Base-by-base conservation (phyloP, 306 rosid species). In the Rubus parviflorus region DNA sequence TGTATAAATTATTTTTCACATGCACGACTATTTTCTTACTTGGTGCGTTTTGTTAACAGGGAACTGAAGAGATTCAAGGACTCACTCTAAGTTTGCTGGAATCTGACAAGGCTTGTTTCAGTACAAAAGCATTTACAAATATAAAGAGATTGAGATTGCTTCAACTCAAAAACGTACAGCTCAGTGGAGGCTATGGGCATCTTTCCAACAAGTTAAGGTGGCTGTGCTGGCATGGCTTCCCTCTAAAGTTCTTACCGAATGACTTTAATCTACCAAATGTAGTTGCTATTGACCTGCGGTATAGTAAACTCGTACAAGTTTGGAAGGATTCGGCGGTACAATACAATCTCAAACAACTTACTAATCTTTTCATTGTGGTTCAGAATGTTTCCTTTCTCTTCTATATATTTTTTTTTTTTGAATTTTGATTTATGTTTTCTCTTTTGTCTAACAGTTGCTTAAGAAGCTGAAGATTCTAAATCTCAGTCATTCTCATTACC, bases 401-500 rank as follows among this genome's bases (percentile, higher is more conserved):
- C 7, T 3, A 23, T 8, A 20, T 56, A 0, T 61, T 19, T 60
- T 25, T 1, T 61, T 19, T 60, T 25, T 9, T 35, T 62, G 65
- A 14, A 13, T 62, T 62, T 35, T 15, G 54, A 45, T 14, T 49
- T 11, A 23, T 25, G 19, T 61, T 6, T 35, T 35, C 8, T 1
- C 4, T 23, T 14, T 30, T 35, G 66, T 62, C 67, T 14, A 35
- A 25, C 42, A 62, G 67, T 1, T 62, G 67, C 67, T 62, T 14
- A 35, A 25, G 67, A 62, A 62, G 42, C 42, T 62, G 42, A 62
- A 62, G 43, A 35, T 62, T 35, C 43, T 62, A 12, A 86, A 88
- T 77, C 83, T 88, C 15, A 80, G 83, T 64, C 85, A 83, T 66
- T 88, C 86, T 13, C 51, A 19, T 42, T 0, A 57, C 66, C 45